Evolutionary conservation across 2,329 filamentous ascomycete genomes (phyloP).

Genomic region (Macrophomina pseudophaseolina): DNA sequence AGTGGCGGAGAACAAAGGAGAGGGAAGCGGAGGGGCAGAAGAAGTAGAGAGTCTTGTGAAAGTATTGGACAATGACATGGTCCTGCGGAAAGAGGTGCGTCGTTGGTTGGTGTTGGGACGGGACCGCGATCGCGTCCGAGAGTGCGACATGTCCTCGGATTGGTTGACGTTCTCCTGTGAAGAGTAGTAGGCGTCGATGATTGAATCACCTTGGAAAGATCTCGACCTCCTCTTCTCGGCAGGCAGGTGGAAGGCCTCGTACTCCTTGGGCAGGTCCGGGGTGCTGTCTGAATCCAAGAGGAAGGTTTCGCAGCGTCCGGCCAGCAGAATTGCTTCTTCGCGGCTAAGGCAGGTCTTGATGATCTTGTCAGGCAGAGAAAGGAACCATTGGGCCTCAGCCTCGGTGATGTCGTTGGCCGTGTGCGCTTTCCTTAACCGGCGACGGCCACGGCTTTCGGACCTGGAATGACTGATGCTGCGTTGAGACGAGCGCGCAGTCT

Average conservation of each 20-base stretch:
- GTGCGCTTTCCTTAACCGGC: constrained; percentile 43
- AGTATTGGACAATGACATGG: constrained; percentile 72
- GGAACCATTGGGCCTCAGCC: constrained; percentile 70
- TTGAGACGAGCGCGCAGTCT: constrained; percentile 17
- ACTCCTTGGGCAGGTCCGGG: constrained; percentile 13
- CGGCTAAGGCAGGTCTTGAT: constrained; percentile 71
- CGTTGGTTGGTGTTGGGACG: constrained; percentile 26
- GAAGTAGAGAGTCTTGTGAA: constrained; percentile 62
- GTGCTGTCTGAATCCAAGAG: constrained; percentile 33
- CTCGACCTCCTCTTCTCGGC: constrained; percentile 20
- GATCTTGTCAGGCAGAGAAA: constrained; percentile 73
- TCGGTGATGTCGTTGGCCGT: constrained; percentile 48
- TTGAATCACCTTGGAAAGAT: constrained; percentile 12
- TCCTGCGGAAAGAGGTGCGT: constrained; percentile 66
- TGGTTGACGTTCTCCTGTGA: background rate
- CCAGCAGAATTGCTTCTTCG: constrained; percentile 71
- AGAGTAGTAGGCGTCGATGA: constrained; percentile 4
- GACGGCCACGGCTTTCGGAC: constrained; percentile 30
- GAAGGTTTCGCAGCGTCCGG: constrained; percentile 55
- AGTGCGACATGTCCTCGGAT: constrained; percentile 2
- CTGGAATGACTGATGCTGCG: constrained; percentile 22
- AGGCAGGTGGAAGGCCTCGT: background rate
- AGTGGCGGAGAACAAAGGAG: constrained; percentile 38
- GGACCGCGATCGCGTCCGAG: background rate
- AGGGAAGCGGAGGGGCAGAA: constrained; percentile 51